phyloP scores from a whole-genome alignment of 2,329 filamentous ascomycete genomes.

The Colletotrichum viniferum region DNA sequence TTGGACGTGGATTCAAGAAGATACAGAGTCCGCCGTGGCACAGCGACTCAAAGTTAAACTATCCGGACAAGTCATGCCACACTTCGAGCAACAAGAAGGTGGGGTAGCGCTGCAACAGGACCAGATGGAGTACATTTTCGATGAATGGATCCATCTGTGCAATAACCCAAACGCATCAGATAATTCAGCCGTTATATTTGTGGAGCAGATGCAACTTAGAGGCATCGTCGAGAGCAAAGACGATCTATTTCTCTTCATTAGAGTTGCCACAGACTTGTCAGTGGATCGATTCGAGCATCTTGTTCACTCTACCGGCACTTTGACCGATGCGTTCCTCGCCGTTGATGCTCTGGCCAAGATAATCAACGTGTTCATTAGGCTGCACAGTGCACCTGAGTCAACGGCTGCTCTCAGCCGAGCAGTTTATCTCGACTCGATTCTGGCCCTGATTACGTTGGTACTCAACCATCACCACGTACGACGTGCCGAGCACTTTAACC shows the following conservation, averaged over 20 bases:
- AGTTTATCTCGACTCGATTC: constrained; percentile 75
- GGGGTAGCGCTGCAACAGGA: constrained; percentile 59
- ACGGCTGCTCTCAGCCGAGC: constrained; percentile 67
- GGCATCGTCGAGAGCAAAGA: constrained; percentile 76
- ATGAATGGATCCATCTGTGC: constrained; percentile 88
- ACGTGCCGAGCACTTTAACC: constrained; percentile 81
- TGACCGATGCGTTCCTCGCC: constrained; percentile 60
- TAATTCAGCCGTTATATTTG: constrained; percentile 74
- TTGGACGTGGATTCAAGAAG: constrained; percentile 79
- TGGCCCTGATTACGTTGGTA: constrained; percentile 79
- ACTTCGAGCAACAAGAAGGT: constrained; percentile 25
- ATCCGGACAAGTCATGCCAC: constrained; percentile 55
- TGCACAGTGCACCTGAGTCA: constrained; percentile 66
- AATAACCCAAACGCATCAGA: constrained; percentile 79
- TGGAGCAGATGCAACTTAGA: constrained; percentile 80
- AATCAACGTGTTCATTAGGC: constrained; percentile 75
- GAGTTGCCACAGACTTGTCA: constrained; percentile 80
- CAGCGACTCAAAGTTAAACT: constrained; percentile 74
- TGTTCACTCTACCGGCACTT: constrained; percentile 63
- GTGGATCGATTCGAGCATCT: constrained; percentile 79
- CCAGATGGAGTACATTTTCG: constrained; percentile 93
- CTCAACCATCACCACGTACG: constrained; percentile 85
- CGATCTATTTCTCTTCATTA: constrained; percentile 79
- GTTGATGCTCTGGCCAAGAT: constrained; percentile 86
- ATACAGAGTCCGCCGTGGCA: constrained; percentile 66